Evolutionary conservation across 768 basidiomycete genomes (phyloP).

Genomic region (Suillus subalutaceus): DNA sequence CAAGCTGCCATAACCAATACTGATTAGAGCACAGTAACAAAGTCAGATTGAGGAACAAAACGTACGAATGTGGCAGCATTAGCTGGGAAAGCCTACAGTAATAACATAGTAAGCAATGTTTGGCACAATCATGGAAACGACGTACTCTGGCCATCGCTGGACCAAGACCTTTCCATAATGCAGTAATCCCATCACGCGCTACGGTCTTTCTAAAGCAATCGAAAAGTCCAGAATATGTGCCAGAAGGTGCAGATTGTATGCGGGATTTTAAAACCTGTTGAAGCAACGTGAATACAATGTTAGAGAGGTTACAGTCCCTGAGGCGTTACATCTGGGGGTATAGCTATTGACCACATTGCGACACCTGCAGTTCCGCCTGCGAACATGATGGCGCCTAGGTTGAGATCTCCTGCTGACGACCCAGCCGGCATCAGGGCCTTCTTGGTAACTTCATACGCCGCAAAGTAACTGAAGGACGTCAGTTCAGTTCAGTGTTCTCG

Average conservation of each 20-base stretch:
- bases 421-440: conserved; percentile 81
- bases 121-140: conserved; percentile 14
- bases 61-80: conserved; percentile 93
- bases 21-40: background rate
- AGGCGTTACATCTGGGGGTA: conserved; percentile 88
- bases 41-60: conserved; percentile 21
- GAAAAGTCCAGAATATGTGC: conserved; percentile 93
- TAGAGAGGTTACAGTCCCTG: background rate
- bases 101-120: background rate
- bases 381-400: conserved; percentile 82
- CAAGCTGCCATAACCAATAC: conserved; percentile 58
- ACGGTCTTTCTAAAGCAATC: conserved; percentile 95
- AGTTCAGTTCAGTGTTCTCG: conserved; percentile 11
- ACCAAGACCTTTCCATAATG: conserved; percentile 97
- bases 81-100: conserved; percentile 85
- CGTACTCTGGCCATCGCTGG: conserved; percentile 93
- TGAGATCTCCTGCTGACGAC: conserved; percentile 77
- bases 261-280: conserved; percentile 91
- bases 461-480: conserved; percentile 75
- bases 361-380: conserved; percentile 95
- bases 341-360: conserved; percentile 97
- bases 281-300: conserved; percentile 13
- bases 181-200: conserved; percentile 80
- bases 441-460: conserved; percentile 94
- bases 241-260: conserved; percentile 93